These are phyloP conservation scores for Lecanicillium sp. DNA, from an alignment of 2,329 filamentous ascomycete species.

Conservation along the genomic window DNA sequence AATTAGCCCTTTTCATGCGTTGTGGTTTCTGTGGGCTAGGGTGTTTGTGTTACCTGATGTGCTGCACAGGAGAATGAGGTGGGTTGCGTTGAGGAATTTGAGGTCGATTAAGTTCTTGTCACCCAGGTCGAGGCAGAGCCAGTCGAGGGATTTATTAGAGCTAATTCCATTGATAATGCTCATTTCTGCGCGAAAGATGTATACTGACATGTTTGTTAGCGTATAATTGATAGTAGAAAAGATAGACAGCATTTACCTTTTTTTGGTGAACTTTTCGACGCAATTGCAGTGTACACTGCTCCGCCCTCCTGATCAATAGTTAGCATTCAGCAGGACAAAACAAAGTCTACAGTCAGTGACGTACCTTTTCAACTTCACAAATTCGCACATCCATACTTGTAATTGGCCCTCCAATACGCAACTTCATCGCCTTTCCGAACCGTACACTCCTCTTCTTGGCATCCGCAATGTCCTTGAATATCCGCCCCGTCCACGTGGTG, in stretches of 20 bases:
- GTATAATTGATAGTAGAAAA: constrained; percentile 51
- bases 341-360: constrained; percentile 10
- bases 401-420: constrained; percentile 35
- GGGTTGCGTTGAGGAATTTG: constrained; percentile 57
- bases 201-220: constrained; percentile 34
- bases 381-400: constrained; percentile 52
- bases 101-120: constrained; percentile 47
- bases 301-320: constrained; percentile 21
- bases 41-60: constrained; percentile 21
- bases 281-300: constrained; percentile 32
- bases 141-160: constrained; percentile 28
- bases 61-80: constrained; percentile 51
- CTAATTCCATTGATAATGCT: constrained; percentile 53
- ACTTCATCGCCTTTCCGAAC: constrained; percentile 47
- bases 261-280: constrained; percentile 25
- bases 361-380: constrained; percentile 28
- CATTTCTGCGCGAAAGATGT: constrained; percentile 46
- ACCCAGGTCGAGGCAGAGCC: constrained; percentile 32
- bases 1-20: too few relatives aligned
- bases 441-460: constrained; percentile 60
- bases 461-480: constrained; percentile 62
- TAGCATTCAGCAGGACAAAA: not conserved
- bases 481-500: constrained; percentile 44
- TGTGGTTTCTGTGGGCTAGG: not conserved
- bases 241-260: constrained; percentile 29